Percentiles rank a stretch among this genome's conserved stretches.
phyloP scores from a whole-genome alignment of 352 stramenopile species.

The Globisporangium paddicum region DNA sequence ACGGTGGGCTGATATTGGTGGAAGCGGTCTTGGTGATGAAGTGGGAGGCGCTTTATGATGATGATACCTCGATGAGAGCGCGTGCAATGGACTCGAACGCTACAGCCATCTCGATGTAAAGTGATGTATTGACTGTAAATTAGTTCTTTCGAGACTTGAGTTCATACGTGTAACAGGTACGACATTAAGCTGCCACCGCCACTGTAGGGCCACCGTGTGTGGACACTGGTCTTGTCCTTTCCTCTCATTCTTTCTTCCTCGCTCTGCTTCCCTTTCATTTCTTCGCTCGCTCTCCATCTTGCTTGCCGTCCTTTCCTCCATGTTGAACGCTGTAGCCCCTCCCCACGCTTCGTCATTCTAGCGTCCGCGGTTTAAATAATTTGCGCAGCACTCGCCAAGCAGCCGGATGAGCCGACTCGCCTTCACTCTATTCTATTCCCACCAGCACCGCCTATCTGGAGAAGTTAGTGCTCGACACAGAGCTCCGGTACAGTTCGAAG shows the following conservation, averaged over 20 bases:
- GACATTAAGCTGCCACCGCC: neutral
- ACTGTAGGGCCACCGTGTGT: neutral
- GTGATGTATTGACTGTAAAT: neutral
- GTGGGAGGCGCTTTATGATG: too few relatives aligned
- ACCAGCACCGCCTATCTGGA: conserved; percentile 8
- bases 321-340: conserved; percentile 2
- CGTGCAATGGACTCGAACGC: neutral
- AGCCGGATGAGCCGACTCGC: neutral
- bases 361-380: conserved; percentile 7
- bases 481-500: conserved; percentile 36
- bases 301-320: neutral
- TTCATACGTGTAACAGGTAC: neutral
- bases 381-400: conserved; percentile 1
- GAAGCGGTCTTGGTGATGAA: neutral
- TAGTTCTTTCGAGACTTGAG: neutral
- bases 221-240: neutral
- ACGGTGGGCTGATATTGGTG: too few relatives aligned
- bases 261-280: neutral
- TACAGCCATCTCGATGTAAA: neutral
- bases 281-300: neutral
- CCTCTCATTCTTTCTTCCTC: neutral
- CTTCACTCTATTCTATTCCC: conserved; percentile 1
- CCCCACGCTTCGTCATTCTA: neutral
- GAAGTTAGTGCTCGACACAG: conserved; percentile 7
- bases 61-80: neutral